A percentile compares a stretch with the other conserved stretches of the same genome.
Evolutionary conservation across 192 early-diverging fungal species (phyloP).

Genomic region (Podila epicladia): DNA sequence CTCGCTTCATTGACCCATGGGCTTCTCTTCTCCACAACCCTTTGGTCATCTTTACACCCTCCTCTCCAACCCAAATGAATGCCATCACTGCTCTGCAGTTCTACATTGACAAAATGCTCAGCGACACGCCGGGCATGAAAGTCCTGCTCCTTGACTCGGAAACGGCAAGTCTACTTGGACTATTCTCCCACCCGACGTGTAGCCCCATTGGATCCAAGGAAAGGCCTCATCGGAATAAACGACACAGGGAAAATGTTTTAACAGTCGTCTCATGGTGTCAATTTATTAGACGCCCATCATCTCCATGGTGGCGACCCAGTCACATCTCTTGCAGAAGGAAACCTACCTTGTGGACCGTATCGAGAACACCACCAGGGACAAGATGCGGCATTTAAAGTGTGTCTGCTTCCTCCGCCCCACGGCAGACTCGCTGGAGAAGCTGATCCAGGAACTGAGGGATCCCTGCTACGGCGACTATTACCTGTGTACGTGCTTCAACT

Average conservation of each 20-base stretch:
- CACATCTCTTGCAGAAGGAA: slow-evolving; percentile 89
- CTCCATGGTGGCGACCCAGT: slow-evolving; percentile 94
- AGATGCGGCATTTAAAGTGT: slow-evolving; percentile 96
- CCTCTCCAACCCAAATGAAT: slow-evolving; percentile 65
- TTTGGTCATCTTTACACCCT: too few species aligned
- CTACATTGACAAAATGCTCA: slow-evolving; percentile 94
- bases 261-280: slow-evolving; percentile 16
- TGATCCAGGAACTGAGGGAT: slow-evolving; percentile 91
- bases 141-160: slow-evolving; percentile 93
- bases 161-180: slow-evolving; percentile 67
- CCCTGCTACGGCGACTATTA: slow-evolving; percentile 98
- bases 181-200: neutral
- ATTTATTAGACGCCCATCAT: slow-evolving; percentile 88
- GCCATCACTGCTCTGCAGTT: slow-evolving; percentile 82
- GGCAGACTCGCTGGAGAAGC: slow-evolving; percentile 80
- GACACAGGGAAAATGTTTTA: too few species aligned
- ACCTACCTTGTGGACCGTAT: slow-evolving; percentile 95
- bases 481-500: slow-evolving; percentile 68
- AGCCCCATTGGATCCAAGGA: neutral
- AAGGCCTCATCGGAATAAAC: too few species aligned
- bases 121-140: slow-evolving; percentile 96
- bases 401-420: slow-evolving; percentile 93
- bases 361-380: slow-evolving; percentile 85
- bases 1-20: too few species aligned
- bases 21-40: too few species aligned